phyloP scores from a whole-genome alignment of 2,329 filamentous ascomycete genomes.

The Aspergillus fructus region DNA sequence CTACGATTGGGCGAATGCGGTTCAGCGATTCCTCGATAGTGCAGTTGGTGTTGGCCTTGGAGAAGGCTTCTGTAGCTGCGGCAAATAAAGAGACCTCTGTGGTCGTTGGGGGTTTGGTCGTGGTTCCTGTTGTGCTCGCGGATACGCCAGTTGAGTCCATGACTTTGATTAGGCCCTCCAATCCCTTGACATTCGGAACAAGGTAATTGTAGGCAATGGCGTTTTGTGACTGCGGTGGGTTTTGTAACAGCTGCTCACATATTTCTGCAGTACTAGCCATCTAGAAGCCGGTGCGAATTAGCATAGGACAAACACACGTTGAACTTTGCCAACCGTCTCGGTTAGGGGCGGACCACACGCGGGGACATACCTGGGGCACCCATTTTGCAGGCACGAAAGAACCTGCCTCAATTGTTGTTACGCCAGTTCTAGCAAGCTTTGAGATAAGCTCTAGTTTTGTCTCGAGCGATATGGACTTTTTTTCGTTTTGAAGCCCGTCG shows the following conservation, averaged over 20 bases:
- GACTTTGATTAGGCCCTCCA: conserved; percentile 58
- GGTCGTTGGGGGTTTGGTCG: conserved; percentile 35
- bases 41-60: conserved; percentile 66
- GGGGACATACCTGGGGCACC: conserved; percentile 50
- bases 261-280: conserved; percentile 66
- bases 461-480: conserved; percentile 47
- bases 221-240: conserved; percentile 50
- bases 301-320: background rate
- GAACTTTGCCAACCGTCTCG: background rate
- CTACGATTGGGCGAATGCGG: conserved; percentile 59
- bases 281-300: conserved; percentile 34
- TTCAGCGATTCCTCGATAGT: conserved; percentile 61
- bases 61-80: conserved; percentile 64
- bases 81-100: conserved; percentile 64
- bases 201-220: conserved; percentile 66
- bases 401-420: conserved; percentile 53
- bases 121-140: conserved; percentile 27
- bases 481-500: conserved; percentile 56
- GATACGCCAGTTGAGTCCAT: conserved; percentile 46
- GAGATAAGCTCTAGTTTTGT: conserved; percentile 52
- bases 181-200: conserved; percentile 61
- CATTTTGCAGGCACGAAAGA: conserved; percentile 56
- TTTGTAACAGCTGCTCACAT: conserved; percentile 53
- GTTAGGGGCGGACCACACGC: background rate
- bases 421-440: conserved; percentile 47